These are phyloP conservation scores for Gryganskiella cystojenkinii DNA, from an alignment of 192 early-diverging fungal species.

Conservation along the genomic window DNA sequence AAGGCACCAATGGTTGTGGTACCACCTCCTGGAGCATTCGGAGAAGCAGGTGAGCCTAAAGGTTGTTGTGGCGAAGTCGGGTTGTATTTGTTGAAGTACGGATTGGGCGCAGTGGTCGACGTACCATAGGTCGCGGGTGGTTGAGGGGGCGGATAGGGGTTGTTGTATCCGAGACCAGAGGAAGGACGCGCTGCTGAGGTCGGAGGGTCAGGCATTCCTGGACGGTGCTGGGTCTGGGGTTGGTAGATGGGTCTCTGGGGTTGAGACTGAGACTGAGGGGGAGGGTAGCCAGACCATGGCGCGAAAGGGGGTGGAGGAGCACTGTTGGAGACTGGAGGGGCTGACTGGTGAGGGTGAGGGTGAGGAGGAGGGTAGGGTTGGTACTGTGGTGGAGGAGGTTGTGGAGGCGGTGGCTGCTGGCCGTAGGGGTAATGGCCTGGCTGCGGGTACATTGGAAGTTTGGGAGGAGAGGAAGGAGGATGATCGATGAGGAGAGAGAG, in stretches of 20 bases:
- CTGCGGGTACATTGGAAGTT: slow-evolving; percentile 29
- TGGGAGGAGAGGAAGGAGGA: not conserved
- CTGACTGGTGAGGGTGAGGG: not conserved
- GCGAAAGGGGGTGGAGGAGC: slow-evolving; percentile 1
- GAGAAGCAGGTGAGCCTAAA: too few relatives aligned
- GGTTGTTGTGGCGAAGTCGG: too few relatives aligned
- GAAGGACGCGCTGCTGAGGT: not conserved
- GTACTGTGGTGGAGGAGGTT: not conserved
- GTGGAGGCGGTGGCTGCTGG: not conserved
- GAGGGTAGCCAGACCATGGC: not conserved
- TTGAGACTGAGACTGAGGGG: slow-evolving; percentile 10
- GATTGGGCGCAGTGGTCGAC: too few relatives aligned
- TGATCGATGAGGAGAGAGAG: not conserved
- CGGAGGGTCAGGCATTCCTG: too few relatives aligned
- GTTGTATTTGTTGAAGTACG: too few relatives aligned
- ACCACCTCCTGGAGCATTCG: too few relatives aligned
- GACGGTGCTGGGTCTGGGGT: too few relatives aligned
- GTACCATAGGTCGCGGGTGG: too few relatives aligned
- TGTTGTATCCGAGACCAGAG: not conserved
- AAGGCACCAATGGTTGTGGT: too few relatives aligned
- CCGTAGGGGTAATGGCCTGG: slow-evolving; percentile 21
- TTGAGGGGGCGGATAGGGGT: too few relatives aligned
- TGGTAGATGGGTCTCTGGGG: not conserved
- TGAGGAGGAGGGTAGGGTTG: not conserved
- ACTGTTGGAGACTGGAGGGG: not conserved